Evolutionary conservation across 805 yeast genomes (phyloP), one percentile per base, ranked within the genome.

Genomic region (Nakazawaea sp.): DNA sequence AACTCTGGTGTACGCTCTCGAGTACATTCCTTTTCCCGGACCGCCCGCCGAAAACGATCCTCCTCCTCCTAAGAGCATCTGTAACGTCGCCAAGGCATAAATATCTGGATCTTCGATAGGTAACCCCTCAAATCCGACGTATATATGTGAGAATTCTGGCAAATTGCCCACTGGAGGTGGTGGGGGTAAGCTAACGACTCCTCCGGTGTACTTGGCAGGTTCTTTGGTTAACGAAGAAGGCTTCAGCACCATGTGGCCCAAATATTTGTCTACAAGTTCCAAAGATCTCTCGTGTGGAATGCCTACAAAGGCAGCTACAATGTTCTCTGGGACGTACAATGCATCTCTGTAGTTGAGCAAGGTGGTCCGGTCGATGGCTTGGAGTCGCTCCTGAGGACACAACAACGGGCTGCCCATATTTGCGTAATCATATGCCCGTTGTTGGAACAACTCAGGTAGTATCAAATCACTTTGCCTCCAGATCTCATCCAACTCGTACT

Each of bases 31-130:
- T 59, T 92, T 92, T 37, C 98, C 98, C 13, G 98, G 98, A 0
- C 98, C 98, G 46, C 98, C 98, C 8, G 98, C 97, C 15, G 94
- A 81, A 54, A 92, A 92, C 1, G 97, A 88, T 4, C 96, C 95
- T 40, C 97, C 98, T 26, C 97, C 97, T 30, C 98, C 98, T 11
- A 92, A 64, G 17, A 90, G 66, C 42, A 89, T 86, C 56, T 92
- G 97, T 41, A 92, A 66, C 1, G 88, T 78, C 2, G 97, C 96
- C 27, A 88, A 64, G 1, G 95, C 94, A 52, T 92, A 92, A 30
- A 89, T 77, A 49, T 92, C 97, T 15, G 85, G 86, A 53, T 83
- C 80, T 35, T 76, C 72, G 23, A 88, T 80, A 1, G 96, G 81
- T 2, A 83, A 66, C 18, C 97, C 95, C 56, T 92, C 90, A 55